These are phyloP conservation scores for Gaeumannomyces sp. DNA, from an alignment of 2,329 filamentous ascomycete species.

Conservation along the genomic window DNA sequence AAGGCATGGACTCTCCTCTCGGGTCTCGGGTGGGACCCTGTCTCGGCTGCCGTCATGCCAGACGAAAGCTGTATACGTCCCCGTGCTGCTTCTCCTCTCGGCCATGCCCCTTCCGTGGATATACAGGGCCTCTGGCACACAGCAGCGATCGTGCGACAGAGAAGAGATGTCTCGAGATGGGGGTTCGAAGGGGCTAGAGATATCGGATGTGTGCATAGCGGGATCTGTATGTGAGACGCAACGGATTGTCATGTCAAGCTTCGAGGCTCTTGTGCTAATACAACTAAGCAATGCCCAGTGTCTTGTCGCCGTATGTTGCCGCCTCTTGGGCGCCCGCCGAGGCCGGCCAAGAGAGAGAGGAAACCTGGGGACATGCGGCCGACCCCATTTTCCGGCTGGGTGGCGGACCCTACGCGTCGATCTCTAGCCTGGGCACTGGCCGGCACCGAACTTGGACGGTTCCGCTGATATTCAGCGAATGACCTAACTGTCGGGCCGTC, in stretches of 20 bases:
- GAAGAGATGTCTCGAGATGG: no score
- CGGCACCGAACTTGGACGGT: background rate
- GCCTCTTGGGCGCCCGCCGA: background rate
- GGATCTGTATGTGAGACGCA: background rate
- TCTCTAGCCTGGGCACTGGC: background rate
- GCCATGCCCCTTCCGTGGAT: background rate
- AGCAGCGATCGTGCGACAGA: background rate
- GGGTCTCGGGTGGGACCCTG: background rate
- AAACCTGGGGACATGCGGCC: background rate
- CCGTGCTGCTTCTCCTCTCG: background rate
- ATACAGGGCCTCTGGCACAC: background rate
- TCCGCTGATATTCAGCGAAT: background rate
- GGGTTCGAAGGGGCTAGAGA: background rate
- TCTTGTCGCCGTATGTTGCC: background rate
- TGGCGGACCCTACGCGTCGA: background rate
- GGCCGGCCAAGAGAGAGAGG: background rate
- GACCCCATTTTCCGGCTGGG: background rate
- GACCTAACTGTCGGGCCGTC: background rate
- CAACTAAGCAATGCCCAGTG: slow-evolving; percentile 2
- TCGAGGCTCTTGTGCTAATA: slow-evolving; percentile 1
- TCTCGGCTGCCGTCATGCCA: background rate
- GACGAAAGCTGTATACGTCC: background rate
- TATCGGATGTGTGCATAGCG: background rate
- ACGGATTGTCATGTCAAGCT: background rate
- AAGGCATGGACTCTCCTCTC: background rate